phyloP scores from a whole-genome alignment of 2,329 filamentous ascomycete genomes.

The Colletotrichum lindemuthianum region DNA sequence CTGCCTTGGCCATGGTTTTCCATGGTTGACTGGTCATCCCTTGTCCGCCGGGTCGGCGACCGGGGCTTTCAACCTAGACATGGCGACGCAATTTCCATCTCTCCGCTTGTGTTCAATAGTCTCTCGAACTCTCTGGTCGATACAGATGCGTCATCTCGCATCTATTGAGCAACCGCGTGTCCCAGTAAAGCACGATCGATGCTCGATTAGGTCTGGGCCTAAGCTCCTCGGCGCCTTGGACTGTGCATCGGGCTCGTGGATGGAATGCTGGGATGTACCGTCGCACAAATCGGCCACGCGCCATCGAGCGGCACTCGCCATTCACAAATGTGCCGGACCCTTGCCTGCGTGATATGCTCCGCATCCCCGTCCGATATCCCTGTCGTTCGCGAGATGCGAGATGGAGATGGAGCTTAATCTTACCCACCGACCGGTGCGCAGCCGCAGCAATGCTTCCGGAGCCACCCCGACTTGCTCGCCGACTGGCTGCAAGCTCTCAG shows the following conservation, averaged over 20 bases:
- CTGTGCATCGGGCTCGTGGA: constrained; percentile 13
- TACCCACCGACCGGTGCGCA: constrained; percentile 34
- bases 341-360: constrained; percentile 23
- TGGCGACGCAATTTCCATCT: constrained; percentile 23
- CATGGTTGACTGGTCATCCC: constrained; percentile 1
- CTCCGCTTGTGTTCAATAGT: constrained; percentile 12
- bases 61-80: constrained; percentile 5
- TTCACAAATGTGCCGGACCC: constrained; percentile 24
- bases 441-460: constrained; percentile 31
- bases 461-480: constrained; percentile 29
- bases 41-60: constrained; percentile 15
- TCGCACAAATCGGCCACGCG: constrained; percentile 28
- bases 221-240: constrained; percentile 23
- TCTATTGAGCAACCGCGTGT: background rate
- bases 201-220: constrained; percentile 22
- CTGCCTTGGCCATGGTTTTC: background rate
- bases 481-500: background rate
- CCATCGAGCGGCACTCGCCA: constrained; percentile 24
- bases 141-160: background rate
- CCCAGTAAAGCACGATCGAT: constrained; percentile 14
- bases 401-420: constrained; percentile 37
- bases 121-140: background rate
- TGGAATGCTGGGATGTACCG: constrained; percentile 18
- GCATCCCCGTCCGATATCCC: constrained; percentile 30
- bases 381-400: constrained; percentile 31